phyloP scores from a whole-genome alignment of 495 filamentous ascomycete species.

The Xylaria intraflava region DNA sequence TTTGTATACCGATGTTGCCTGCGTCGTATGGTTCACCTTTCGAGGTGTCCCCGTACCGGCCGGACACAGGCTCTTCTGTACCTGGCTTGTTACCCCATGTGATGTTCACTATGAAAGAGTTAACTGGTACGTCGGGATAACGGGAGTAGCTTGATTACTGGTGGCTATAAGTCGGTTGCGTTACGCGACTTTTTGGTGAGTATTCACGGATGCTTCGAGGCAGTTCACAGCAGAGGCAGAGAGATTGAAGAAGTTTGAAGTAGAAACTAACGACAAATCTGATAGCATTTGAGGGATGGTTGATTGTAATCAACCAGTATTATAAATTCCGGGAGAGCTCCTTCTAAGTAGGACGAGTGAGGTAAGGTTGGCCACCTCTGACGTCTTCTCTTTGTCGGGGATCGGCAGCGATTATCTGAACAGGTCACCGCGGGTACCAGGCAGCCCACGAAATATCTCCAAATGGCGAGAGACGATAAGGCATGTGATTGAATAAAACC shows the following conservation, averaged over 20 bases:
- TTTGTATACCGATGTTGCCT: conserved; percentile 50
- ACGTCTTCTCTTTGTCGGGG: conserved; percentile 3
- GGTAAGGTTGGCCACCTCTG: not conserved
- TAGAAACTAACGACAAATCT: too few relatives aligned
- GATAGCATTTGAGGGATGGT: not conserved
- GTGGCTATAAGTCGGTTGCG: not conserved
- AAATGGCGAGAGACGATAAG: not conserved
- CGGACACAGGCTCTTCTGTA: conserved; percentile 47
- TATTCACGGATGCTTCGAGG: not conserved
- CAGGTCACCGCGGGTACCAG: not conserved
- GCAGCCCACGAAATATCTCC: too few relatives aligned
- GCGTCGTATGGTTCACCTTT: conserved; percentile 55
- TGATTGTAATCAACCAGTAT: too few relatives aligned
- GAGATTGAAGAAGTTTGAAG: too few relatives aligned
- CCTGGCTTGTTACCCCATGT: conserved; percentile 16
- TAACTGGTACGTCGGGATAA: not conserved
- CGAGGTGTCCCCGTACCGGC: conserved; percentile 44
- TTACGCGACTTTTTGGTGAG: not conserved
- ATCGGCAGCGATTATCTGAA: not conserved
- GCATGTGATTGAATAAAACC: not conserved
- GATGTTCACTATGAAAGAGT: conserved; percentile 42
- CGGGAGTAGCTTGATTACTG: not conserved
- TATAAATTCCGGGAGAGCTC: not conserved
- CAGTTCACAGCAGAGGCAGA: too few relatives aligned
- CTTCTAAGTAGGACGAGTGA: not conserved